Evolutionary conservation across 345 rosid species (phyloP).

Genomic region (Camelina laxa): DNA sequence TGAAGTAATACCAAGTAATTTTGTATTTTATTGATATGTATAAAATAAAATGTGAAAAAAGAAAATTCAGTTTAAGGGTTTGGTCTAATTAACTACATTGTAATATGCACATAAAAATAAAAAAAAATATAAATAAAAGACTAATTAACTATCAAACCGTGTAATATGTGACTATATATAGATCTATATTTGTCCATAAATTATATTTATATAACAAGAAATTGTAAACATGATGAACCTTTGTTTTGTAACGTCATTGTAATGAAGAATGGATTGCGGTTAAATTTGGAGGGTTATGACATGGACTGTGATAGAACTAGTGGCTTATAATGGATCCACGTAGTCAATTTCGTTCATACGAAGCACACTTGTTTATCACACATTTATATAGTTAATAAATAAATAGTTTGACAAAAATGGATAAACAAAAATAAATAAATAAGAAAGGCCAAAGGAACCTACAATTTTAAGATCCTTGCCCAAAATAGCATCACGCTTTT

Average conservation of each 20-base stretch:
- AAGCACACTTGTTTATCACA: conserved; percentile 29
- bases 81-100: not conserved
- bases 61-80: not conserved
- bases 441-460: not conserved
- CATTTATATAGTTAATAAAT: not conserved
- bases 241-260: conserved; percentile 7
- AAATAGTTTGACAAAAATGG: not conserved
- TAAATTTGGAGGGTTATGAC: conserved; percentile 37
- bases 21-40: not conserved
- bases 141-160: not conserved
- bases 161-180: not conserved
- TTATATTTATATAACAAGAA: not conserved
- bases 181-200: not conserved
- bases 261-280: not conserved
- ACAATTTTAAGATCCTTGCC: not conserved
- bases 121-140: not conserved
- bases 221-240: not conserved
- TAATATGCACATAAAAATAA: conserved; percentile 2
- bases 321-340: conserved; percentile 37
- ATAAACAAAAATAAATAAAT: not conserved
- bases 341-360: conserved; percentile 19
- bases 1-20: not conserved
- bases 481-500: not conserved
- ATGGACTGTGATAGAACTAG: conserved; percentile 12
- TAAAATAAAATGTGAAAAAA: not conserved